These are phyloP conservation scores for Cryphonectria radicalis DNA, from an alignment of 2,329 filamentous ascomycete species.

Conservation along the genomic window DNA sequence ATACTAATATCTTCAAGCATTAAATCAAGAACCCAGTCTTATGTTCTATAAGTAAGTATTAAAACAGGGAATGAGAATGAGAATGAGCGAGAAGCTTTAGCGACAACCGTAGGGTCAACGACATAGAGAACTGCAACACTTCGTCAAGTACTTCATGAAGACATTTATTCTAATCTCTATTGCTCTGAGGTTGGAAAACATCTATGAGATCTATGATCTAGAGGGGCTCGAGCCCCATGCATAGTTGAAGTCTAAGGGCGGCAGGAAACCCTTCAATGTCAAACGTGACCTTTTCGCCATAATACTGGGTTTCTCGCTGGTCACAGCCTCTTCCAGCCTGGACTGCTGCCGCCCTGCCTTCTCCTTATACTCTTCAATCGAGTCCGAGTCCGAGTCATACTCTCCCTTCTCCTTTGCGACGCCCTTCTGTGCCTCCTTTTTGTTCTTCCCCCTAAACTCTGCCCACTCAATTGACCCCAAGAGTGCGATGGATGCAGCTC, in stretches of 20 bases:
- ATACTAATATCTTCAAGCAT: neutral
- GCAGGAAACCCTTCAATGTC: slow-evolving; percentile 7
- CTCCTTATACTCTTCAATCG: slow-evolving; percentile 9
- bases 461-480: slow-evolving; percentile 25
- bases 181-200: neutral
- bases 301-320: slow-evolving; percentile 7
- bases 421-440: slow-evolving; percentile 9
- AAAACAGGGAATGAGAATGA: neutral
- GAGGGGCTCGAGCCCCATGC: neutral
- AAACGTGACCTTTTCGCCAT: neutral
- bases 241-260: neutral
- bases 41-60: neutral
- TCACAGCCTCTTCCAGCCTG: neutral
- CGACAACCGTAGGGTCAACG: neutral
- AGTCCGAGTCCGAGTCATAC: neutral
- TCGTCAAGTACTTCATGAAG: neutral
- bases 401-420: neutral
- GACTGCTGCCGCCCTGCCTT: too few species aligned
- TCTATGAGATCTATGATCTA: neutral
- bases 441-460: slow-evolving; percentile 16
- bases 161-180: neutral
- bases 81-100: too few species aligned
- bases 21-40: neutral
- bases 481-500: slow-evolving; percentile 25
- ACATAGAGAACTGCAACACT: neutral